These are phyloP conservation scores for Musa schizocarpa DNA, from an alignment of 176 grass and related monocot genomes.

Conservation along the genomic window DNA sequence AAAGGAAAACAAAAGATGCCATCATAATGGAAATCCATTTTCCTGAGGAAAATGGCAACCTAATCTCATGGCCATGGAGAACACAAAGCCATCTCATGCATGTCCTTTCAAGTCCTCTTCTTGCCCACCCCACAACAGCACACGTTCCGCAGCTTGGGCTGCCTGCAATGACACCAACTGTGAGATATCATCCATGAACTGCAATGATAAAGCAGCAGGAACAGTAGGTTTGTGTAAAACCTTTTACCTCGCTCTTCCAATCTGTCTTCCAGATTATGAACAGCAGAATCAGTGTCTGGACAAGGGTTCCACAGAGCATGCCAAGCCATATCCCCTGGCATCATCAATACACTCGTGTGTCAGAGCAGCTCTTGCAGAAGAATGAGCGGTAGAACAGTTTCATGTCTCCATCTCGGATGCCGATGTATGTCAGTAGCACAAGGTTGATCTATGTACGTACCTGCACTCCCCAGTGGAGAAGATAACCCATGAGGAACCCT, in stretches of 20 bases:
- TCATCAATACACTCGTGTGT: too few species aligned
- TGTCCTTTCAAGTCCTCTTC: neutral
- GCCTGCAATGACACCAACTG: neutral
- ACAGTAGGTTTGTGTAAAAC: neutral
- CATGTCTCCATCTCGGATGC: too few species aligned
- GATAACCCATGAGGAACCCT: constrained; percentile 38
- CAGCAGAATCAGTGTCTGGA: constrained; percentile 3
- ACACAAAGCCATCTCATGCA: too few species aligned
- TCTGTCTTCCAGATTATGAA: constrained; percentile 15
- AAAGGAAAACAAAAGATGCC: too few species aligned
- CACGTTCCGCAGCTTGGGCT: neutral
- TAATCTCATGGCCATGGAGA: too few species aligned
- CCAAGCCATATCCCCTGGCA: constrained; percentile 12
- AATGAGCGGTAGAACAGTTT: too few species aligned
- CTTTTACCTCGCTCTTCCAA: constrained; percentile 11
- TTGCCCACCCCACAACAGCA: constrained; percentile 6
- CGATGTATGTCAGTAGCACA: too few species aligned
- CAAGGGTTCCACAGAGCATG: constrained; percentile 5
- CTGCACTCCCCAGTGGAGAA: constrained; percentile 24
- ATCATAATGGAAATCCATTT: too few species aligned
- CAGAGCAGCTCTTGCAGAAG: too few species aligned
- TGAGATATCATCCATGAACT: neutral
- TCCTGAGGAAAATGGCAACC: too few species aligned
- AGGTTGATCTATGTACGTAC: constrained; percentile 6
- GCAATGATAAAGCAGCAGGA: neutral